Evolutionary conservation across 495 filamentous ascomycete genomes (phyloP).

Genomic region (Aspergillus egyptiacus): DNA sequence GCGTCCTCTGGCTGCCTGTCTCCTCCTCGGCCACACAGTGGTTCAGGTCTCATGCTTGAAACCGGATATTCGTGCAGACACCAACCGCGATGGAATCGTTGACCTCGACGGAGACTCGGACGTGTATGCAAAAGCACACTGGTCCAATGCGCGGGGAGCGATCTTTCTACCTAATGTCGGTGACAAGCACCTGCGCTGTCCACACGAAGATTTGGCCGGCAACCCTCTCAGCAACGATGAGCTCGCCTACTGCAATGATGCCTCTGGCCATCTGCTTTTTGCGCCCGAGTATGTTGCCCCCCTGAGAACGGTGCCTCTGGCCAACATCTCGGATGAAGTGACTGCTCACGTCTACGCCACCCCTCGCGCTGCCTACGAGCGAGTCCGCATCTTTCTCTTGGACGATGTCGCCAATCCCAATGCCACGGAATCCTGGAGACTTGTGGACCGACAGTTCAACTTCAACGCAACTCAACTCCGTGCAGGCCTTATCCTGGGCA

Average conservation of each 20-base stretch:
- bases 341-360: constrained; percentile 1
- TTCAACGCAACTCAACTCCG: not conserved
- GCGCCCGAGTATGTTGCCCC: constrained; percentile 2
- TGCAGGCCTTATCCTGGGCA: not conserved
- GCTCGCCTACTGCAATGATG: constrained; percentile 37
- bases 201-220: not conserved
- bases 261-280: constrained; percentile 30
- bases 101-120: constrained; percentile 2
- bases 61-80: constrained; percentile 8
- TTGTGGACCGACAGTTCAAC: not conserved
- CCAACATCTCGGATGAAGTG: not conserved
- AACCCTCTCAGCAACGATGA: constrained; percentile 5
- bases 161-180: constrained; percentile 9
- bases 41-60: not conserved
- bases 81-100: constrained; percentile 4
- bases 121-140: not conserved
- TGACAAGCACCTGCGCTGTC: constrained; percentile 4
- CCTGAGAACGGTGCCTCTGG: not conserved
- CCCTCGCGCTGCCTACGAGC: not conserved
- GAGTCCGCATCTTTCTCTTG: constrained; percentile 7
- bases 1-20: not conserved
- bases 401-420: not conserved
- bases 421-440: not conserved
- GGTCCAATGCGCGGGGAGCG: not conserved
- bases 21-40: not conserved